Base-by-base conservation (phyloP, 441 rosid species). In the Syzygium malaccense region DNA sequence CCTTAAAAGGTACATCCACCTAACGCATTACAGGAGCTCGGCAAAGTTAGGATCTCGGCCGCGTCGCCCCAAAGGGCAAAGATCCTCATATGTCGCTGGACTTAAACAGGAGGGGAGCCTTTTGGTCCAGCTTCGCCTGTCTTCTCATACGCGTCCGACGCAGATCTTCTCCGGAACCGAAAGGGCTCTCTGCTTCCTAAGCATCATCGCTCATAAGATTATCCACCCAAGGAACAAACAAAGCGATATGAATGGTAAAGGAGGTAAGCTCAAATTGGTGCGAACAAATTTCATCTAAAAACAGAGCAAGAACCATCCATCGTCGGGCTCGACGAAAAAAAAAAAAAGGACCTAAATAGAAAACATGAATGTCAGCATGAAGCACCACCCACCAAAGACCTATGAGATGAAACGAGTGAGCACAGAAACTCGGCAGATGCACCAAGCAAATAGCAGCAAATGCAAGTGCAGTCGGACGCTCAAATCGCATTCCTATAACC, bases 71-170 rank as follows among this genome's bases (percentile, higher is more conserved):
- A 9, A 9, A 23, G 80, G 83, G 13, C 51, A 6, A 41, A 41
- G 53, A 41, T 95, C 48, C 48, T 45, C 93, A 96, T 80, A 94
- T 94, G 87, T 97, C 98, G 95, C 94, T 95, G 90, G 94, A 95
- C 92, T 93, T 95, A 92, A 95, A 97, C 91, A 97, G 97, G 87
- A 95, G 94, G 48, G 94, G 97, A 88, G 92, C 92, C 92, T 94
- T 98, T 91, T 91, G 96, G 91, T 95, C 98, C 94, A 93, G 17
- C 94, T 92, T 90, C 95, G 88, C 92, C 92, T 89, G 90, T 91
- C 95, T 97, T 95, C 92, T 94, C 98, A 83, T 93, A 91, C 49
- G 94, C 95, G 28, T 96, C 98, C 64, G 97, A 93, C 30, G 96
- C 85, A 15, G 99, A 97, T 92, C 92, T 90, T 88, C 99, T 93